phyloP scores from a whole-genome alignment of 805 yeast genomes.

The Diddensiella transvaalensis region DNA sequence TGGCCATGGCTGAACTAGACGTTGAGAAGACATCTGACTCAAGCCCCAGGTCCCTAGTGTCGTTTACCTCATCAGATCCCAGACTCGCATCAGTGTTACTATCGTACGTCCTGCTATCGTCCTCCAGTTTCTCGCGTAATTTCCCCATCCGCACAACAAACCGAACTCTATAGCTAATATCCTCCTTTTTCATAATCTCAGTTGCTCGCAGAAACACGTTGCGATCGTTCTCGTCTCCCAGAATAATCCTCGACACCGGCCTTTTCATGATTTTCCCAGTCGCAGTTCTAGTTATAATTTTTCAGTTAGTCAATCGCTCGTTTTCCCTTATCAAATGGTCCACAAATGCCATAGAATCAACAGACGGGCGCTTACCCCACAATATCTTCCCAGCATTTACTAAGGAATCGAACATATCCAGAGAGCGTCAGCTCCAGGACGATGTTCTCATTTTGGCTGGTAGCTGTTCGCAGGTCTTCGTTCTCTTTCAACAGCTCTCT shows the following conservation, averaged over 20 bases:
- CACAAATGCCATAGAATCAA: not conserved
- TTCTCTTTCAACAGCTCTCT: slow-evolving; percentile 28
- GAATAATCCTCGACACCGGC: slow-evolving; percentile 60
- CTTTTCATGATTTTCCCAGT: slow-evolving; percentile 49
- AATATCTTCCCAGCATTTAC: slow-evolving; percentile 73
- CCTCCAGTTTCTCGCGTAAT: not conserved
- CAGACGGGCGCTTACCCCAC: slow-evolving; percentile 53
- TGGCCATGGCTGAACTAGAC: not conserved
- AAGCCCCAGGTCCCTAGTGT: not conserved
- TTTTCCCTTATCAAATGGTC: not conserved
- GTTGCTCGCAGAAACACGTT: slow-evolving; percentile 67
- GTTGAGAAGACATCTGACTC: not conserved
- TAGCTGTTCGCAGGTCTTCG: slow-evolving; percentile 28
- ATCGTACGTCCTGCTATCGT: not conserved
- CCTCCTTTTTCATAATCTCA: slow-evolving; percentile 65
- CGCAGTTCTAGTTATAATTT: slow-evolving; percentile 37
- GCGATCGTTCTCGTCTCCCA: slow-evolving; percentile 63
- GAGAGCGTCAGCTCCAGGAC: slow-evolving; percentile 79
- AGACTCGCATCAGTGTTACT: too few species aligned
- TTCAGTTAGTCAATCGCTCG: not conserved
- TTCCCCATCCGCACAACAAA: slow-evolving; percentile 47
- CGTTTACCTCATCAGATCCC: not conserved
- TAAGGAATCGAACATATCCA: slow-evolving; percentile 70
- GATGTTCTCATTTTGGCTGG: slow-evolving; percentile 43
- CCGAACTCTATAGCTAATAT: slow-evolving; percentile 71